Conservation (phyloP, 139 green algal species). For the Closterium sp. region DNA sequence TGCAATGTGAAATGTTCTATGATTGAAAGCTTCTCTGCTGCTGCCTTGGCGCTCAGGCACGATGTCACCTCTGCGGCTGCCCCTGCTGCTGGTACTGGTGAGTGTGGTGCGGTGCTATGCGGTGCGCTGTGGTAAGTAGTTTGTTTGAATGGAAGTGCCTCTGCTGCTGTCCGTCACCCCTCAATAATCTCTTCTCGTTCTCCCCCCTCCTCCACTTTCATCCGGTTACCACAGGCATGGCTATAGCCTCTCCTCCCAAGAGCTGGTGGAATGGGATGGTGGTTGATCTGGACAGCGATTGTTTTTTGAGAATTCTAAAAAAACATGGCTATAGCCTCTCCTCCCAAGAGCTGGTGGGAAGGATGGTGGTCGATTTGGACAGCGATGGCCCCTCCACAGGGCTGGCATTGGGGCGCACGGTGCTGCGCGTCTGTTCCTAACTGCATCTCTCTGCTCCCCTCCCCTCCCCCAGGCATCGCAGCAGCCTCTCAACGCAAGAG, state of each 20-base stretch:
- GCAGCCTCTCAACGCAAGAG: not conserved
- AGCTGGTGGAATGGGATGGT: conserved; percentile 8
- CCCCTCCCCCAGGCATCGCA: not conserved
- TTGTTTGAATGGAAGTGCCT: too few relatives aligned
- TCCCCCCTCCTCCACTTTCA: too few relatives aligned
- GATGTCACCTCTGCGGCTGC: not conserved
- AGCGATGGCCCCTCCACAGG: not conserved
- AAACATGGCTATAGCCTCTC: too few relatives aligned
- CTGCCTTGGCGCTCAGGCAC: not conserved
- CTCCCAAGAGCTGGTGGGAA: not conserved
- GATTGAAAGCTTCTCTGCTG: too few relatives aligned
- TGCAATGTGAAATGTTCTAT: too few relatives aligned
- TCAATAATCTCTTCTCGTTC: too few relatives aligned
- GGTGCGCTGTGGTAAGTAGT: not conserved
- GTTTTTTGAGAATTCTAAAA: too few relatives aligned
- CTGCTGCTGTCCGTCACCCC: too few relatives aligned
- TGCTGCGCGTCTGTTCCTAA: not conserved
- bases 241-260: too few relatives aligned
- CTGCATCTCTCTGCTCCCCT: too few relatives aligned
- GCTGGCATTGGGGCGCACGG: not conserved
- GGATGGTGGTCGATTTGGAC: not conserved
- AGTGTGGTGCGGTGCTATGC: not conserved
- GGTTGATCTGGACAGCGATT: not conserved
- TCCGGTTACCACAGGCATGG: too few relatives aligned
- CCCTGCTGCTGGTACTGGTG: not conserved